Evolutionary conservation across 768 basidiomycete species (phyloP), one percentile per base, ranked within the genome.

Genomic region (Cystofilobasidium ferigula): DNA sequence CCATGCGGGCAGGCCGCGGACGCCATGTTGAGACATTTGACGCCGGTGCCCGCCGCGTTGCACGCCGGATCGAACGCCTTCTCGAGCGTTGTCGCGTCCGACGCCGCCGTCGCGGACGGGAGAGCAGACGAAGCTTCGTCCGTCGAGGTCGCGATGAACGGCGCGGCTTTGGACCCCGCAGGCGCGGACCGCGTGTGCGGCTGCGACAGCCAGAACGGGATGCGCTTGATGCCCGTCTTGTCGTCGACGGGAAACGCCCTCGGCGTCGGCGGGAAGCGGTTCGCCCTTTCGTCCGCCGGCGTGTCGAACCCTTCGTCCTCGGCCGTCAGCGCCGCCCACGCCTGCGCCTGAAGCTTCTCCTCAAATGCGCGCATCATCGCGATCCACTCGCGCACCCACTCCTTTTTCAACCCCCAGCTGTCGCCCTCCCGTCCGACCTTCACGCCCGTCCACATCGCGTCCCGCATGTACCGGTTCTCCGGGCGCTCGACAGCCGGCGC

Each of bases 131-230:
- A 0, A n/a, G 12, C n/a, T 42, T 64, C 57, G 69, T 67, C 30
- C 38, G 43, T 47, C 35, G 63, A 61, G 26, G 61, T 57, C 24
- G 42, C 35, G 12, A 69, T 69, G 36, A 69, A 54, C 47, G 68
- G 57, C 36, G 59, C 58, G 28, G 35, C 38, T 22, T 20, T 57
- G 56, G 28, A 20, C 35, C 13, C 70, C 71, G 1, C 60, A 61
- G 62, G 28, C 35, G 69, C 62, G 0, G 82, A 80, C 10, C 85
- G 78, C 69, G 86, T 80, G 70, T 86, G 84, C 1, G 87, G 87
- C 72, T 89, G 87, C 16, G 82, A 81, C 26, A 85, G 78, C 83
- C 86, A 88, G 70, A 83, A 81, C 0, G 86, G 87, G 8, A 88
- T 75, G 0, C 79, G 69, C 47, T 79, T 79, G 47, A 85, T 74